Conservation (phyloP, 306 rosid genomes). For the Inga leiocalycina region DNA sequence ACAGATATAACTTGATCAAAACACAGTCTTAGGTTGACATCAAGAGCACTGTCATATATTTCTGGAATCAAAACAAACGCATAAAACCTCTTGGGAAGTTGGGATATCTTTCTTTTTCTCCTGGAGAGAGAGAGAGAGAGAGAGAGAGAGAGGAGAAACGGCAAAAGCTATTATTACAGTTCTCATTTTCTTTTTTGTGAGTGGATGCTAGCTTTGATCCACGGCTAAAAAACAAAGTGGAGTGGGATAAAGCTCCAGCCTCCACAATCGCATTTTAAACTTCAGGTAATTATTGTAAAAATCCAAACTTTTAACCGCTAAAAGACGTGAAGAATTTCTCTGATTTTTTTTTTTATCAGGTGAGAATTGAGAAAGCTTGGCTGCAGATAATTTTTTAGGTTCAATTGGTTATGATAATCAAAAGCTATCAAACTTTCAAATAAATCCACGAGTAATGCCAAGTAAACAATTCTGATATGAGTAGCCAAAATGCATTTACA, state of each 20-base stretch:
- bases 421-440: neutral
- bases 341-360: neutral
- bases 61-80: neutral
- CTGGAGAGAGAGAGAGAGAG: constrained; percentile 3
- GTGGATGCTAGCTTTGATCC: neutral
- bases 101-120: neutral
- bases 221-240: constrained; percentile 19
- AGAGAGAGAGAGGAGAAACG: constrained; percentile 13
- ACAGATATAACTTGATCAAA: constrained; percentile 39
- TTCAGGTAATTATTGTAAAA: constrained; percentile 10
- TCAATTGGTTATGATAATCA: constrained; percentile 20
- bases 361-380: constrained; percentile 9
- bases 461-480: constrained; percentile 25
- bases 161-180: neutral
- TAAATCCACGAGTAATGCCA: constrained; percentile 14
- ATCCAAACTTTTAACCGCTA: constrained; percentile 15
- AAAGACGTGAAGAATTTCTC: constrained; percentile 9
- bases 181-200: constrained; percentile 20
- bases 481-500: constrained; percentile 54
- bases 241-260: constrained; percentile 10
- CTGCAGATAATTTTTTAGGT: constrained; percentile 1
- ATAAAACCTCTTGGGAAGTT: neutral
- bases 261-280: neutral
- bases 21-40: constrained; percentile 51
- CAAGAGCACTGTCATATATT: constrained; percentile 37